Evolutionary conservation across 768 basidiomycete genomes (phyloP).

Genomic region (Cystobasidium tubakii): DNA sequence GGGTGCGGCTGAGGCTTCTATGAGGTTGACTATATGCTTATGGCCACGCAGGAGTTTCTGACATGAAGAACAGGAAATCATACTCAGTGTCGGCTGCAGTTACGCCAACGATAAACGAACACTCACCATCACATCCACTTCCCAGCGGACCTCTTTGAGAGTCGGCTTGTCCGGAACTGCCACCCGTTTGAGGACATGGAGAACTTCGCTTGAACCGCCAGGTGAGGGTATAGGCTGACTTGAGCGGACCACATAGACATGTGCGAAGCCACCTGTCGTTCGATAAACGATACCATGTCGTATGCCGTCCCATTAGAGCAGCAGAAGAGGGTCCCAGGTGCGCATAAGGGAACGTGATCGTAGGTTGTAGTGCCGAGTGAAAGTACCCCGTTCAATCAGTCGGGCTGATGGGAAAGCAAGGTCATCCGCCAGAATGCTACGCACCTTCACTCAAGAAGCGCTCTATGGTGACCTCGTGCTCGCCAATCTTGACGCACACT

Average conservation of each 20-base stretch:
- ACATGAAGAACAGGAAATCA: not conserved
- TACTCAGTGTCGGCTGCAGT: too few relatives aligned
- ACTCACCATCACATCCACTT: slow-evolving; percentile 94
- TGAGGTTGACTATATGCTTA: slow-evolving; percentile 89
- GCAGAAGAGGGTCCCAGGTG: not conserved
- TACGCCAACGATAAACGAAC: too few relatives aligned
- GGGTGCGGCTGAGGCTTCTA: slow-evolving; percentile 86
- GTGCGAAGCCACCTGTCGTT: slow-evolving; percentile 81
- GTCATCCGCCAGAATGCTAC: too few relatives aligned
- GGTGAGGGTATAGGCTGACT: slow-evolving; percentile 61
- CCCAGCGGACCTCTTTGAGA: slow-evolving; percentile 88
- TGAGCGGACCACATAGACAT: slow-evolving; percentile 91
- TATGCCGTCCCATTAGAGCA: not conserved
- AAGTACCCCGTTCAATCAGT: too few relatives aligned
- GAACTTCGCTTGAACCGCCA: slow-evolving; percentile 66
- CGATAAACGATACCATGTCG: too few relatives aligned
- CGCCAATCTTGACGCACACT: slow-evolving; percentile 73
- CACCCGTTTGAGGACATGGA: slow-evolving; percentile 94
- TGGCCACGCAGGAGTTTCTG: slow-evolving; percentile 80
- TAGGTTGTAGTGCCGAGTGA: not conserved
- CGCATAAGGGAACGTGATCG: not conserved
- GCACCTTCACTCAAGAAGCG: slow-evolving; percentile 90
- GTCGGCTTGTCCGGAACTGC: slow-evolving; percentile 83
- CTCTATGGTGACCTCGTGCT: slow-evolving; percentile 83
- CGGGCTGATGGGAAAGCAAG: too few relatives aligned